These are phyloP conservation scores for Chlorella variabilis DNA, from an alignment of 163 green algal species.

Conservation along the genomic window DNA sequence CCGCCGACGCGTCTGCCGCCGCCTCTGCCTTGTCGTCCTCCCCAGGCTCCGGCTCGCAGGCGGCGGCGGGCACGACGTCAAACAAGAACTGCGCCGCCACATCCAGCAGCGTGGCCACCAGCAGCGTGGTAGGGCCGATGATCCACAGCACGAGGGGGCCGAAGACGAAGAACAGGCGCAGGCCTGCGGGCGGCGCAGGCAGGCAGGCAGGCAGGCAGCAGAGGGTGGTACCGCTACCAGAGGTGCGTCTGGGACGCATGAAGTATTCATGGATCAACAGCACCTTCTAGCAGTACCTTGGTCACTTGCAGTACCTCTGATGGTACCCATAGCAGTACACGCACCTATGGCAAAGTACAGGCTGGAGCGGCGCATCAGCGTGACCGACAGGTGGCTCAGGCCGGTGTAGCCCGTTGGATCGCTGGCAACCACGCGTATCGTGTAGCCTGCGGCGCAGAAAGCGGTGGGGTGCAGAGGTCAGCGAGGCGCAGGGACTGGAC, in stretches of 20 bases:
- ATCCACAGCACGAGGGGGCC: constrained; percentile 1
- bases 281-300: too few species aligned
- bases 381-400: neutral
- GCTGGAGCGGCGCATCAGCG: constrained; percentile 5
- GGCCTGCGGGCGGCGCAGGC: neutral
- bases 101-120: constrained; percentile 1
- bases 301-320: too few species aligned
- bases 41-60: neutral
- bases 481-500: too few species aligned
- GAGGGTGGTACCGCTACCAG: too few species aligned
- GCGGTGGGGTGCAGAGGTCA: too few species aligned
- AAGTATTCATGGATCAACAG: too few species aligned
- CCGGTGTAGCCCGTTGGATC: neutral
- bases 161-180: neutral
- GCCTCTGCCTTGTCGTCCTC: neutral
- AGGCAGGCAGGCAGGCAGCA: neutral
- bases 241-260: neutral
- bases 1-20: neutral
- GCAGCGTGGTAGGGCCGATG: constrained; percentile 18
- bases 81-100: constrained; percentile 5
- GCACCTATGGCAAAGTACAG: constrained; percentile 25
- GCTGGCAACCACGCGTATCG: neutral
- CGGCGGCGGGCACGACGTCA: neutral
- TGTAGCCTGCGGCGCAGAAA: constrained; percentile 1
- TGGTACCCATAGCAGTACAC: too few species aligned